Evolutionary conservation across 2,329 filamentous ascomycete species (phyloP).

Genomic region (Colletotrichum cordylinicola): DNA sequence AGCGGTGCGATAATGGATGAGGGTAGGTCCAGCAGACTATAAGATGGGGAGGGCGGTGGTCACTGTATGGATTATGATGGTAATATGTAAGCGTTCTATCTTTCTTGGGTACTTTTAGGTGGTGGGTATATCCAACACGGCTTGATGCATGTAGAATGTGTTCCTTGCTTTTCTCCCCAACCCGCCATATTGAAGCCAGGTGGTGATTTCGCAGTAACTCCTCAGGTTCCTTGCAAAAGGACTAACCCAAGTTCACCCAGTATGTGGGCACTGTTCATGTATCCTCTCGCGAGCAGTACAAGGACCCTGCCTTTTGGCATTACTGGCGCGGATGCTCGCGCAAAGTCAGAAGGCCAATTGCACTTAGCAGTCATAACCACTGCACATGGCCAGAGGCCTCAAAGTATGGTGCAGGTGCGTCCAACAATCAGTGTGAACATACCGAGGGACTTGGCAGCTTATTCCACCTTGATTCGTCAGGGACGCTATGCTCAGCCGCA

Average conservation of each 20-base stretch:
- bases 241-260: no score
- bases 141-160: neutral
- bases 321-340: no score
- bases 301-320: no score
- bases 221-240: no score
- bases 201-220: neutral
- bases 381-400: neutral
- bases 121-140: neutral
- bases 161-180: neutral
- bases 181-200: neutral
- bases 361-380: neutral
- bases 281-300: no score
- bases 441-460: neutral
- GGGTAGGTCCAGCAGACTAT: conserved; percentile 41
- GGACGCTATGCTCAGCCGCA: neutral
- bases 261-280: no score
- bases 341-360: no score
- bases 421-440: neutral
- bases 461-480: neutral
- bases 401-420: neutral
- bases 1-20: conserved; percentile 55
- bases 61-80: neutral
- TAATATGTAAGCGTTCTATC: neutral
- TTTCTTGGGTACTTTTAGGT: neutral
- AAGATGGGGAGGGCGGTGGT: neutral